A percentile compares a stretch with the other conserved stretches of the same genome.
Evolutionary conservation across 2,329 filamentous ascomycete genomes (phyloP).

Genomic region (Magnaporthiopsis incrustans): DNA sequence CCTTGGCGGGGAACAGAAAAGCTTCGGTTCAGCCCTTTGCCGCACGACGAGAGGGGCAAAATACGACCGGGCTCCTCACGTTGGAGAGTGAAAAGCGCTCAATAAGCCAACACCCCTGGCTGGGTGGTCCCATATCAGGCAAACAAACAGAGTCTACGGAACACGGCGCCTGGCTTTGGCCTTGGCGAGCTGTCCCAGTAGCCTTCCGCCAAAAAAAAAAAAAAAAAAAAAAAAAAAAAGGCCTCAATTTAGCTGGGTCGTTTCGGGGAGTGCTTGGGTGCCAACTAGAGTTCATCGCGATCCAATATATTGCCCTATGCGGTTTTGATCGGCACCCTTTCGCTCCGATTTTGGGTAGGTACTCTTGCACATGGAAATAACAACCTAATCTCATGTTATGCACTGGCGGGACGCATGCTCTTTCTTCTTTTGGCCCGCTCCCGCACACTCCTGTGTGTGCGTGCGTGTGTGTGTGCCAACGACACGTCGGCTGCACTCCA

Average conservation of each 20-base stretch:
- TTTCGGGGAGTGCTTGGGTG: background rate
- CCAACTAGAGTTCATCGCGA: background rate
- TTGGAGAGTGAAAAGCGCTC: no score
- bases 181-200: background rate
- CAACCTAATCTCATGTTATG: background rate
- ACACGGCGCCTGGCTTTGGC: no score
- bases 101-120: background rate
- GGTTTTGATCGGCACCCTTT: background rate
- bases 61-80: no score
- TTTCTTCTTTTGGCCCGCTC: background rate
- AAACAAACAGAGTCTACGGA: background rate
- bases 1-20: no score
- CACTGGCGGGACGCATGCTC: background rate
- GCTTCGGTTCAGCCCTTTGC: no score
- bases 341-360: background rate
- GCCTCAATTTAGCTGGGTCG: background rate
- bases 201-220: background rate
- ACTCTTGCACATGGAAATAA: background rate
- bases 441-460: background rate
- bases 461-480: background rate
- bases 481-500: background rate
- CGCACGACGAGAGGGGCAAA: no score
- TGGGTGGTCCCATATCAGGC: background rate
- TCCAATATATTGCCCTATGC: background rate
- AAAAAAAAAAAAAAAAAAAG: background rate